phyloP scores from a whole-genome alignment of 2,329 filamentous ascomycete genomes.

The Aspergillus nomiae region DNA sequence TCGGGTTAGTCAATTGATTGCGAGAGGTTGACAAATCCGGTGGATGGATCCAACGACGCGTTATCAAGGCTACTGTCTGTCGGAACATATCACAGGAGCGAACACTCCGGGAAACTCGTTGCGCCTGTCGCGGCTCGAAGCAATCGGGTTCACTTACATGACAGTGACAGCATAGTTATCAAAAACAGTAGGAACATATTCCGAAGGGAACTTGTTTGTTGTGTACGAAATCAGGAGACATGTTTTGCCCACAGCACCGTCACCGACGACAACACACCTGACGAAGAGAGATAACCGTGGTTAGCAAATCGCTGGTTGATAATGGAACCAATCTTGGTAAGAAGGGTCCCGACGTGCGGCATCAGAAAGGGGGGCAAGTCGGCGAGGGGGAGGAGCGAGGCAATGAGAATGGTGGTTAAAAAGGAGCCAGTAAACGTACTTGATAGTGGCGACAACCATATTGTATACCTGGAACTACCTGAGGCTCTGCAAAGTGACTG shows the following conservation, averaged over 20 bases:
- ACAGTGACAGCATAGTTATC: constrained; percentile 99
- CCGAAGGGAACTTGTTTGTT: constrained; percentile 98
- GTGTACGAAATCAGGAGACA: constrained; percentile 99
- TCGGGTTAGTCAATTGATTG: constrained; percentile 8
- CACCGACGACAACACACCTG: constrained; percentile 98
- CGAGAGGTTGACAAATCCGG: not conserved
- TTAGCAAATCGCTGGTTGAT: constrained; percentile 17
- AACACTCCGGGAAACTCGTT: not conserved
- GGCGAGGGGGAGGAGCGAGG: constrained; percentile 10
- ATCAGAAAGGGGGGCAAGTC: constrained; percentile 11
- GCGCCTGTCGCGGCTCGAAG: not conserved
- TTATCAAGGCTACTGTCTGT: not conserved
- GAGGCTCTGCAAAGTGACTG: constrained; percentile 14
- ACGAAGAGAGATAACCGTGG: constrained; percentile 17
- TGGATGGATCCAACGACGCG: constrained; percentile 1
- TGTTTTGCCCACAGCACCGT: constrained; percentile 99
- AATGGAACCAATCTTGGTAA: constrained; percentile 15
- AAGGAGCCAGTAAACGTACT: constrained; percentile 48
- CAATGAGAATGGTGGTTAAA: constrained; percentile 13
- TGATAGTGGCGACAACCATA: constrained; percentile 66
- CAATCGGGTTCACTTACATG: constrained; percentile 71
- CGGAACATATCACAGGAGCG: not conserved
- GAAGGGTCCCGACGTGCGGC: constrained; percentile 1
- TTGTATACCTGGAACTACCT: constrained; percentile 26
- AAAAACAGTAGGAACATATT: constrained; percentile 99